Evolutionary conservation across 345 rosid genomes (phyloP).

Genomic region (Camelina laxa): DNA sequence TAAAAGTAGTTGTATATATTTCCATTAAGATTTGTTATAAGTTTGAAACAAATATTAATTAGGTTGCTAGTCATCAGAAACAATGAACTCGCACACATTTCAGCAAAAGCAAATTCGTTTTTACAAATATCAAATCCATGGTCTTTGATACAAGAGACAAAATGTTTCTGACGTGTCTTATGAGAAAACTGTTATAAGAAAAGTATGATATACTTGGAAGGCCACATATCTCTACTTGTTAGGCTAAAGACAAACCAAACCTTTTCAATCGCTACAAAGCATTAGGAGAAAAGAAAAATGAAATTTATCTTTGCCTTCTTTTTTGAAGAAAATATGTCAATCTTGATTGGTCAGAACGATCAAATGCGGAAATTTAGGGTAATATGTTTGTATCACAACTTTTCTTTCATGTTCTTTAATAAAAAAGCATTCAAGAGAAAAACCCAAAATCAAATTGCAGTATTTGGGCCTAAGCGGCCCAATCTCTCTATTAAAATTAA

Average conservation of each 20-base stretch:
- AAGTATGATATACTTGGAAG: conserved; percentile 19
- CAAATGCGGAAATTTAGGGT: background rate
- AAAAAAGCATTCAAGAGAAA: background rate
- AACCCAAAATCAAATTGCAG: background rate
- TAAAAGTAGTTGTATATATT: background rate
- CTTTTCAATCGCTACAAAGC: conserved; percentile 32
- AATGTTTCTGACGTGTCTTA: conserved; percentile 12
- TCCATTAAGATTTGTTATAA: background rate
- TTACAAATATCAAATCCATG: background rate
- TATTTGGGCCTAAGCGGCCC: background rate
- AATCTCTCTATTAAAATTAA: too few species aligned
- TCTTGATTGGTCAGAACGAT: background rate
- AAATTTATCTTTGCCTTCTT: background rate
- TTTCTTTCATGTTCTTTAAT: background rate
- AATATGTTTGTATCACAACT: background rate
- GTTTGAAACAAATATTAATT: background rate
- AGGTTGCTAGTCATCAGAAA: conserved; percentile 1
- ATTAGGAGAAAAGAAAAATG: background rate
- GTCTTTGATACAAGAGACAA: conserved; percentile 22
- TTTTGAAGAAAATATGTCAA: background rate
- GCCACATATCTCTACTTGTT: conserved; percentile 41
- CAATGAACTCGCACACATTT: conserved; percentile 14
- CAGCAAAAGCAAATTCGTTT: conserved; percentile 16
- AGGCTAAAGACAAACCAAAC: conserved; percentile 44
- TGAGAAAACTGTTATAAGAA: conserved; percentile 7